Base-by-base conservation (phyloP, 306 rosid species). In the Cicer bijugum region DNA sequence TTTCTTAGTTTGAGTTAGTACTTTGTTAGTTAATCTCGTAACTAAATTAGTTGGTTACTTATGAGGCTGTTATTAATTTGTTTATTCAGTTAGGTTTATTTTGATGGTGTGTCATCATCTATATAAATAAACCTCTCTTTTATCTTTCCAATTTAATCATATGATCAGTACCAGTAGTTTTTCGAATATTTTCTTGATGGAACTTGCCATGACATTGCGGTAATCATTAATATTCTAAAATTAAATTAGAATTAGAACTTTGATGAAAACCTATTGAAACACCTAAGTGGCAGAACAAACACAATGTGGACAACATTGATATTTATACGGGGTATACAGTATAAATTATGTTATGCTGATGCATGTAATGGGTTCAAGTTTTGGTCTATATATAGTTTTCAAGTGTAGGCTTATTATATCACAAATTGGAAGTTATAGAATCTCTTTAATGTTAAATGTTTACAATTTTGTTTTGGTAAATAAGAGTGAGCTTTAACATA, bases 211-310 rank as follows among this genome's bases (percentile, higher is more conserved):
- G 44, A 63, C 23, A 14, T 15, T 23, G 66, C 6, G 19, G 48
- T 19, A 48, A 71, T 78, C 45, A 40, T 62, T 52, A 63, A 63
- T 52, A 64, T 15, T 48, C 60, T 59, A 66, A 7, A 69, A 59
- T 38, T 45, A 59, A 38, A 35, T 1, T 15, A 9, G 17, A n/a
- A 62, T 23, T n/a, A 69, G 28, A 77, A 37, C 59, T 39, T 7
- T 12, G 16, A 14, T 14, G 52, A 20, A 23, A 63, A 16, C 12
- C 59, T 9, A 37, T 4, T 61, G 11, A 62, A 60, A 60, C 33
- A 37, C 61, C 37, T 47, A 16, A 33, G 51, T 10, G 42, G 12
- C 7, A 60, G 44, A 72, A 28, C 68, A 23, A 44, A 44, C 11
- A 44, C 9, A 44, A 9, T 15, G 7, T 33, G 60, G 51, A 35